Evolutionary conservation across 176 grass and related monocot species (phyloP), one percentile per base, ranked within the genome.

Genomic region (barley (Hordeum vulgare)): DNA sequence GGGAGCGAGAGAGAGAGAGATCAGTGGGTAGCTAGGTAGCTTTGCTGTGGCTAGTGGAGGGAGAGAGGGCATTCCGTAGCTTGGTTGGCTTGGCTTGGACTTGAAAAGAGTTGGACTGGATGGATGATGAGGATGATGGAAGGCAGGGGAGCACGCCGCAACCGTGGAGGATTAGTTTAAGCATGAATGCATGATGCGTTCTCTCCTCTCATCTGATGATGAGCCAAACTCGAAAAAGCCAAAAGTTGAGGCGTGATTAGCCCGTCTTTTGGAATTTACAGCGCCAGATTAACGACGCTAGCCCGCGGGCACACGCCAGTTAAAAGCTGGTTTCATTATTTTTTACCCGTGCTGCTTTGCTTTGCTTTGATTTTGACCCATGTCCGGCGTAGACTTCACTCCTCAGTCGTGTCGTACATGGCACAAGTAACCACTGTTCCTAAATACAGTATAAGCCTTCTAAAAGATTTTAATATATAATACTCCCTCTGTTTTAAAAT

Each of bases 61-160:
- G 76, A 11, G 11, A 59, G 53, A 42, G 23, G 23, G 39, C 15
- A 49, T 49, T 49, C 45, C 45, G 45, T 66, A 71, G 23, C 45
- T 23, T 34, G 39, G 8, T 61, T 18, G 60, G 41, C n/a, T 47
- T 62, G 69, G 83, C 31, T 7, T 85, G 53, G 79, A 77, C 71
- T 83, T 56, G 41, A 23, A 73, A 87, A 74, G 71, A 88, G 62
- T 13, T 20, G 11, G 7, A 21, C 51, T 45, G 24, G 71, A 74
- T 40, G 44, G 44, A 3, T 9, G 57, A 71, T 71, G 42, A 71
- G 2, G 69, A 58, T 6, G 67, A 23, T 58, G 59, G 60, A 29
- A 33, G 41, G 41, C 27, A 71, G 75, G 77, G 79, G 84, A 86
- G 79, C 86, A 89, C 83, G 92, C 79, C 89, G 83, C 89, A 78